These are phyloP conservation scores for Daphne laureola DNA, from an alignment of 441 rosid genomes.

Conservation along the genomic window DNA sequence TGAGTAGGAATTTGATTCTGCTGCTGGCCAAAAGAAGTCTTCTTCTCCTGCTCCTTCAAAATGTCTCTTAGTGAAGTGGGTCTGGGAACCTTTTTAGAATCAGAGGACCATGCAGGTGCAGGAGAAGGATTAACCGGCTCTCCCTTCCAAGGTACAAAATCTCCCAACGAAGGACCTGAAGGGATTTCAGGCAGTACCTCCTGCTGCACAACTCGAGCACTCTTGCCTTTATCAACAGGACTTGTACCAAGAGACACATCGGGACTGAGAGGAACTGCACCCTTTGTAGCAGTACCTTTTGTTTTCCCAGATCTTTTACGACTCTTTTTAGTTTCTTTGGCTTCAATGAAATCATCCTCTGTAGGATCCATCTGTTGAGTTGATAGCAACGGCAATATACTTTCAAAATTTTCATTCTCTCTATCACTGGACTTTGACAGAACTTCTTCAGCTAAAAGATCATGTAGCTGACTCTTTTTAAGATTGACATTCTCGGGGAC, in stretches of 20 bases:
- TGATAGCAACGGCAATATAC: conserved; percentile 20
- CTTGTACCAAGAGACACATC: conserved; percentile 49
- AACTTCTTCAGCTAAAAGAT: conserved; percentile 59
- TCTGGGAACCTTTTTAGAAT: conserved; percentile 50
- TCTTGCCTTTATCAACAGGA: conserved; percentile 71
- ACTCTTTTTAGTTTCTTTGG: conserved; percentile 81
- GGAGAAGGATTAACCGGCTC: conserved; percentile 46
- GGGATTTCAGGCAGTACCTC: conserved; percentile 74
- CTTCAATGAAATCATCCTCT: conserved; percentile 81
- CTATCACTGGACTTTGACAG: conserved; percentile 43
- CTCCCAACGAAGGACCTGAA: conserved; percentile 92
- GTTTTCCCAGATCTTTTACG: conserved; percentile 88
- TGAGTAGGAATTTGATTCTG: conserved; percentile 43
- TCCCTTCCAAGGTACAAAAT: conserved; percentile 89
- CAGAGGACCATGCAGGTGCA: conserved; percentile 85
- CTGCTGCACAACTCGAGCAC: conserved; percentile 45
- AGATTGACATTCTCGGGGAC: conserved; percentile 32
- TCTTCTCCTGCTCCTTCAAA: conserved; percentile 85
- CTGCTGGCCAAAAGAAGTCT: conserved; percentile 35
- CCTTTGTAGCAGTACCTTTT: conserved; percentile 58
- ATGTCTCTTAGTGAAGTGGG: conserved; percentile 88
- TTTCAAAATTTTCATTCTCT: conserved; percentile 41
- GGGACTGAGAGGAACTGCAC: conserved; percentile 27
- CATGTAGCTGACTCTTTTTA: conserved; percentile 70
- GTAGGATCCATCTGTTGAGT: conserved; percentile 30